Conservation (phyloP, 306 rosid genomes). For the Fragaria nilgerrensis region DNA sequence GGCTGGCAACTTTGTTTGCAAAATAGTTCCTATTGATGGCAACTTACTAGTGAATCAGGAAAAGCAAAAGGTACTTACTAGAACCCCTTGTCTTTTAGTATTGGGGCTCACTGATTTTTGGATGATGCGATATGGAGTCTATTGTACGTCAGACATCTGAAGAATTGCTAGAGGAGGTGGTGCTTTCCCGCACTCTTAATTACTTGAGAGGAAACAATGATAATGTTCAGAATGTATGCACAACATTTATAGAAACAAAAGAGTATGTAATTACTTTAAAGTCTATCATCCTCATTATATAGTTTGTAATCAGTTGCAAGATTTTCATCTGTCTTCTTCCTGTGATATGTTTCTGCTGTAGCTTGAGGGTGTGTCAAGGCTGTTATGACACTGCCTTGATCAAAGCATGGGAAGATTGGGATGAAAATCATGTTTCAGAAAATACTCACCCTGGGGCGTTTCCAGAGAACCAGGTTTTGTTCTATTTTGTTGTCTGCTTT, state of each 20-base stretch:
- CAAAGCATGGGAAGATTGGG: slow-evolving; percentile 89
- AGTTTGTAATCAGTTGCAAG: slow-evolving; percentile 11
- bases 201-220: slow-evolving; percentile 48
- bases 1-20: slow-evolving; percentile 74
- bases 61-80: slow-evolving; percentile 68
- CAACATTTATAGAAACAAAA: slow-evolving; percentile 67
- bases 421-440: slow-evolving; percentile 61
- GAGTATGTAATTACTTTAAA: slow-evolving; percentile 53
- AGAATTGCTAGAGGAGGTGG: slow-evolving; percentile 86
- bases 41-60: slow-evolving; percentile 82
- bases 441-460: slow-evolving; percentile 85
- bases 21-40: slow-evolving; percentile 91
- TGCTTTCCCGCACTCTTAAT: slow-evolving; percentile 86
- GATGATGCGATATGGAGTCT: slow-evolving; percentile 15
- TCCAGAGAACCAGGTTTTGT: slow-evolving; percentile 74
- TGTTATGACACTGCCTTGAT: slow-evolving; percentile 58
- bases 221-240: slow-evolving; percentile 49
- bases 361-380: slow-evolving; percentile 84
- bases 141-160: slow-evolving; percentile 62
- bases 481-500: slow-evolving; percentile 10
- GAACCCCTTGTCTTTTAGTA: slow-evolving; percentile 5
- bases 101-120: not conserved
- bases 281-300: slow-evolving; percentile 38
- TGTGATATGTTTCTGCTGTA: slow-evolving; percentile 33
- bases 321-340: slow-evolving; percentile 1